Evolutionary conservation across 2,329 filamentous ascomycete genomes (phyloP).

Genomic region (Aspergillus piperis): DNA sequence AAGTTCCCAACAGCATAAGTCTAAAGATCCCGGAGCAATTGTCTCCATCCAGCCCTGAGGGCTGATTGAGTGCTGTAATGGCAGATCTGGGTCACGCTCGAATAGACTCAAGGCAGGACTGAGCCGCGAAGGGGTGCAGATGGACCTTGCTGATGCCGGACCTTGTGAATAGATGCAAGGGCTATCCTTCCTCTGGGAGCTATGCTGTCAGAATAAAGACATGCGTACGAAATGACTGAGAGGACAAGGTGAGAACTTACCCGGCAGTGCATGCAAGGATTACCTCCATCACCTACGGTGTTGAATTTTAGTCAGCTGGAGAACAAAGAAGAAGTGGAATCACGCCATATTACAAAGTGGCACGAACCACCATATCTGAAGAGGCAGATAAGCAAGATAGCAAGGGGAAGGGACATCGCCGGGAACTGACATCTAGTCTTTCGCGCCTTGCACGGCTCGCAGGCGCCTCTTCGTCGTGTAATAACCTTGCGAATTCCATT

Average conservation of each 20-base stretch:
- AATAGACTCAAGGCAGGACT: background rate
- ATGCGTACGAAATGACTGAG: background rate
- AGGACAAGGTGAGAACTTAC: background rate
- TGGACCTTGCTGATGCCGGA: background rate
- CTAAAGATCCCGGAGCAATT: background rate
- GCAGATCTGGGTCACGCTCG: background rate
- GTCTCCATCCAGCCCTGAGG: background rate
- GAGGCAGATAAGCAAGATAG: too few relatives aligned
- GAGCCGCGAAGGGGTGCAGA: background rate
- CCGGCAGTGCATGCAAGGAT: background rate
- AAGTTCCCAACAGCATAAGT: background rate
- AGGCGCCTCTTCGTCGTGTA: background rate
- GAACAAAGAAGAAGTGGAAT: too few relatives aligned
- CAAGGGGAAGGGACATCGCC: background rate
- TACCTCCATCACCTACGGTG: background rate
- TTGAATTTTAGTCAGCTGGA: background rate
- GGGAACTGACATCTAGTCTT: background rate
- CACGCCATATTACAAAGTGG: too few relatives aligned
- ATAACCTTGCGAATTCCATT: background rate
- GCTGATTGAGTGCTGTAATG: background rate
- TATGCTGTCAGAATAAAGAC: background rate
- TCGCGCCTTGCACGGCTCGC: background rate
- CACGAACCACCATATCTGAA: too few relatives aligned
- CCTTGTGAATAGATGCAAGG: background rate
- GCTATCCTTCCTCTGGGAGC: background rate